These are phyloP conservation scores for Spathaspora sp. DNA, from an alignment of 1,139 yeast species.

Conservation along the genomic window DNA sequence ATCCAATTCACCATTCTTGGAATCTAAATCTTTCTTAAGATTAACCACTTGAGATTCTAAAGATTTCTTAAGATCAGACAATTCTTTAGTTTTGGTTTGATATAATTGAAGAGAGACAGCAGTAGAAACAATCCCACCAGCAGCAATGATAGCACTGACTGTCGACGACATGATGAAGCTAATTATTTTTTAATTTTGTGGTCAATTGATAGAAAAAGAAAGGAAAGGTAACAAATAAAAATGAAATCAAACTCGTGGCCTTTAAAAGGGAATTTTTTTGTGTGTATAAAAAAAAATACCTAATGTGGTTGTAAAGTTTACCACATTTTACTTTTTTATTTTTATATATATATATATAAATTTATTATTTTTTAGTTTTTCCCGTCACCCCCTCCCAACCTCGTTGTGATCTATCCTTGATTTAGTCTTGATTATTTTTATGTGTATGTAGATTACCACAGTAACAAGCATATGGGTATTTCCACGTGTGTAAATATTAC, in stretches of 20 bases:
- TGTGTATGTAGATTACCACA: too few relatives aligned
- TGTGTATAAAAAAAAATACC: not conserved
- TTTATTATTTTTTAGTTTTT: not conserved
- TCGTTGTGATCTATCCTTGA: not conserved
- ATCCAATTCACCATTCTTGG: slow-evolving; percentile 3
- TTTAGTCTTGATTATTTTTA: not conserved
- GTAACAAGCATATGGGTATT: too few relatives aligned
- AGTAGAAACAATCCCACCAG: slow-evolving; percentile 25
- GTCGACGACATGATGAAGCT: slow-evolving; percentile 8
- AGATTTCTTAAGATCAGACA: slow-evolving; percentile 14
- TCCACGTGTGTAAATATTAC: too few relatives aligned
- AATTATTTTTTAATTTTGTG: not conserved
- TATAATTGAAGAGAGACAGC: slow-evolving; percentile 26
- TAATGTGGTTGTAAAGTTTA: not conserved
- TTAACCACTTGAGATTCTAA: slow-evolving; percentile 4
- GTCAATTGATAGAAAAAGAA: not conserved
- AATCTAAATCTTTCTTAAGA: slow-evolving; percentile 4
- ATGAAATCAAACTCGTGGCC: not conserved
- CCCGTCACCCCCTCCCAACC: not conserved
- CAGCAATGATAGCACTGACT: slow-evolving; percentile 17
- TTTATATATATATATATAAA: too few relatives aligned
- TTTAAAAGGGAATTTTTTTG: not conserved
- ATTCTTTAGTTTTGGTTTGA: slow-evolving; percentile 25
- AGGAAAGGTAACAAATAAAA: not conserved
- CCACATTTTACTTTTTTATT: too few relatives aligned